Evolutionary conservation across 1,284 basidiomycete genomes (phyloP).

Genomic region (Athelia sp.): DNA sequence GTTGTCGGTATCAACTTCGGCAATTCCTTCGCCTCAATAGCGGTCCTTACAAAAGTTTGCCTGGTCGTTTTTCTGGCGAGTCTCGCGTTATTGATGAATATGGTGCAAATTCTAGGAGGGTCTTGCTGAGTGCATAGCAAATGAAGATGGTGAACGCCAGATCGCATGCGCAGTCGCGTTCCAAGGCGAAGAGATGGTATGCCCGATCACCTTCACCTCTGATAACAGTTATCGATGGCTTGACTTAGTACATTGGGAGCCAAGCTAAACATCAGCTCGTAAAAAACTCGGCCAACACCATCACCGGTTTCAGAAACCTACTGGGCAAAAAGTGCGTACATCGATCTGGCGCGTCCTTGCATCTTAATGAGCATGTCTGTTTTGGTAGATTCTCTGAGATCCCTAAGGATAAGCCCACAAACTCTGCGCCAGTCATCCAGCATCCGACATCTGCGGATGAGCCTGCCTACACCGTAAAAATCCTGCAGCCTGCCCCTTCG

Average conservation of each 20-base stretch:
- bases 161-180: constrained; percentile 95
- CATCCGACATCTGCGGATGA: constrained; percentile 70
- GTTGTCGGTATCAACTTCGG: constrained; percentile 97
- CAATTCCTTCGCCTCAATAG: constrained; percentile 92
- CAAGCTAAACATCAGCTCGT: constrained; percentile 94
- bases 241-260: constrained; percentile 86
- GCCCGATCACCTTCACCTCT: constrained; percentile 20
- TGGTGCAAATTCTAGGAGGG: constrained; percentile 58
- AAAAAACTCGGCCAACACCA: constrained; percentile 93
- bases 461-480: constrained; percentile 84
- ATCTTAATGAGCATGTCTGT: background rate
- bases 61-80: constrained; percentile 1
- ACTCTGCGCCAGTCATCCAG: constrained; percentile 67
- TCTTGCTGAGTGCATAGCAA: constrained; percentile 90
- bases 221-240: constrained; percentile 4
- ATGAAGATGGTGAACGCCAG: constrained; percentile 98
- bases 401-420: constrained; percentile 43
- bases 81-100: background rate
- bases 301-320: constrained; percentile 90
- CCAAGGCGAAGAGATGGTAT: constrained; percentile 83
- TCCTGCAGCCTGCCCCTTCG: constrained; percentile 69
- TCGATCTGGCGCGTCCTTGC: background rate
- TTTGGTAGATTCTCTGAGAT: constrained; percentile 67
- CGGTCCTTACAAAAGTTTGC: constrained; percentile 89
- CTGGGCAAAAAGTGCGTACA: constrained; percentile 80